Conservation (phyloP, 2,329 filamentous ascomycete species). For the Madurella fahalii region DNA sequence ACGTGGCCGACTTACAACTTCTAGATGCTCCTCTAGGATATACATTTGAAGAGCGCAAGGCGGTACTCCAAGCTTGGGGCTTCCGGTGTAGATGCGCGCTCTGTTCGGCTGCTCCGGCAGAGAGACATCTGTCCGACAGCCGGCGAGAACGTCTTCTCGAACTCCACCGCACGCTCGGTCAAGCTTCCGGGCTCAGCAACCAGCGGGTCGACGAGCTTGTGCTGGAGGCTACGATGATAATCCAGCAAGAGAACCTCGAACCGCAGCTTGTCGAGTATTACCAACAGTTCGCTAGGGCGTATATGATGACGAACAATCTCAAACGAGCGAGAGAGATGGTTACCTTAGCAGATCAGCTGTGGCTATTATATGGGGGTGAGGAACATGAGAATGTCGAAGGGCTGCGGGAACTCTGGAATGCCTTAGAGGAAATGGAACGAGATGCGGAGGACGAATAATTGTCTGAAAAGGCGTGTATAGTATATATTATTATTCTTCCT, state of each 20-base stretch:
- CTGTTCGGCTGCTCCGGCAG: constrained; percentile 14
- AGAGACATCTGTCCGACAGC: constrained; percentile 19
- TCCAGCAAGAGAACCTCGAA: constrained; percentile 26
- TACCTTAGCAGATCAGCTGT: constrained; percentile 15
- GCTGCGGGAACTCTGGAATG: constrained; percentile 16
- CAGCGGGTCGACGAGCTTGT: constrained; percentile 15
- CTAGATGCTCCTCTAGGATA: constrained; percentile 25
- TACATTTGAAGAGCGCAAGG: constrained; percentile 18
- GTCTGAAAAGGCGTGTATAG: no score
- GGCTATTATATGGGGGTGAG: constrained; percentile 20
- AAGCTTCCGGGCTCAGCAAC: neutral
- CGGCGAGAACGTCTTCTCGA: constrained; percentile 24
- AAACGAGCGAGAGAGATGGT: constrained; percentile 16
- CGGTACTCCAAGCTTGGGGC: constrained; percentile 23
- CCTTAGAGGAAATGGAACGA: constrained; percentile 9
- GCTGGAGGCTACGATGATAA: constrained; percentile 21
- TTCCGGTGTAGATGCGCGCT: constrained; percentile 26
- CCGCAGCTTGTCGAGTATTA: constrained; percentile 29
- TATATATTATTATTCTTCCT: no score
- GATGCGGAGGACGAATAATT: constrained; percentile 5
- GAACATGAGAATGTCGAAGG: constrained; percentile 23
- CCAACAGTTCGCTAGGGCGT: constrained; percentile 25
- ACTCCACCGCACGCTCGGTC: constrained; percentile 19
- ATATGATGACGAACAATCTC: constrained; percentile 18
- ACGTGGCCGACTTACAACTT: neutral